A percentile compares a stretch with the other conserved stretches of the same genome.
These are phyloP conservation scores for Angophora floribunda DNA, from an alignment of 345 rosid genomes.

Conservation along the genomic window DNA sequence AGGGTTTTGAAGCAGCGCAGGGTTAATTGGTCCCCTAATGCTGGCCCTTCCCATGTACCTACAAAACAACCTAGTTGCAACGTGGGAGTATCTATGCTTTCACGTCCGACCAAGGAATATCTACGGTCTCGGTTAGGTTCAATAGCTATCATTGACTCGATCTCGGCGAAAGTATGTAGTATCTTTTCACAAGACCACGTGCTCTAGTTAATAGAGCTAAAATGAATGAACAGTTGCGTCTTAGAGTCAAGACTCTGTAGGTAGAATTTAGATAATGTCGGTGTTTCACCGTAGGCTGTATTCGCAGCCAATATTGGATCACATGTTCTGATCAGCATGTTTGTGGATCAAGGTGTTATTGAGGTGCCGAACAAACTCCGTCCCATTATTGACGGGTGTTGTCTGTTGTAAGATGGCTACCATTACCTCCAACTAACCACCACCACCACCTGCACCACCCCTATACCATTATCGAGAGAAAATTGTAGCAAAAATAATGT, in stretches of 20 bases:
- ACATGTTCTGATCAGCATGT: background rate
- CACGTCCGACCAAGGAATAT: background rate
- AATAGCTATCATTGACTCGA: background rate
- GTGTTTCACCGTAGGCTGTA: background rate
- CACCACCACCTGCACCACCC: background rate
- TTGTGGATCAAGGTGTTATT: background rate
- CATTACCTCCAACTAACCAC: background rate
- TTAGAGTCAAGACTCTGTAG: background rate
- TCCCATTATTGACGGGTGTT: background rate
- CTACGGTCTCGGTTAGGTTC: background rate
- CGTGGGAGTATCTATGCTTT: background rate
- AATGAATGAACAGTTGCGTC: background rate
- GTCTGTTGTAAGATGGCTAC: background rate
- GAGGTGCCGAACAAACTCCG: background rate
- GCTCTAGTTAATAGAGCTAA: background rate
- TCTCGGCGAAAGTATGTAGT: background rate
- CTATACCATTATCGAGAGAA: background rate
- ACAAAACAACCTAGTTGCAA: background rate
- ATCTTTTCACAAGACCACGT: background rate
- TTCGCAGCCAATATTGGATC: background rate
- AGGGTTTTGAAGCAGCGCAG: background rate
- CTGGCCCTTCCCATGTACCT: background rate
- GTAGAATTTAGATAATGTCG: background rate
- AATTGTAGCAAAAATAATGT: background rate
- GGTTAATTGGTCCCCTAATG: background rate